A percentile compares a stretch with the other conserved stretches of the same genome.
phyloP scores from a whole-genome alignment of 169 alveolate genomes.

The Theileria orientalis region DNA sequence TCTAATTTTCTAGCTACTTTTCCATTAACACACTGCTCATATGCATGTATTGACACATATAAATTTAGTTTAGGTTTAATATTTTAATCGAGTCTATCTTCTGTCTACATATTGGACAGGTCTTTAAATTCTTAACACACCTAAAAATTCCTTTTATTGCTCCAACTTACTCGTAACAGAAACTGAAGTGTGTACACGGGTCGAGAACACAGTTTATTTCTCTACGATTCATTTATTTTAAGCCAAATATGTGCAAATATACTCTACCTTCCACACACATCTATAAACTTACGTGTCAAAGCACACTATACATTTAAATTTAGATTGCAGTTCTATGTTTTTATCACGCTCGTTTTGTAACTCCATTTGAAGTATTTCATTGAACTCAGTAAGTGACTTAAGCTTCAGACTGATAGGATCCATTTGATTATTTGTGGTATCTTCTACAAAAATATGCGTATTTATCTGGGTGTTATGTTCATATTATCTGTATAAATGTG shows the following conservation, averaged over 20 bases:
- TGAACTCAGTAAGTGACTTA: constrained; percentile 27
- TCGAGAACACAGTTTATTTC: constrained; percentile 49
- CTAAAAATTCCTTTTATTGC: not conserved
- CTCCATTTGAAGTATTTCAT: constrained; percentile 34
- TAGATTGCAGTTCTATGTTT: constrained; percentile 35
- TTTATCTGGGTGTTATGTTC: not conserved
- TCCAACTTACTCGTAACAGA: constrained; percentile 48
- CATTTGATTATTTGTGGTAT: too few relatives aligned
- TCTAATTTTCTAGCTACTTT: too few relatives aligned
- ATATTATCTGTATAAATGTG: not conserved
- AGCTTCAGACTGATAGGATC: constrained; percentile 24
- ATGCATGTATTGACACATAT: too few relatives aligned
- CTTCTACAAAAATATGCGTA: not conserved
- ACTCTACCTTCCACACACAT: too few relatives aligned
- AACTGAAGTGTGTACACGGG: constrained; percentile 63
- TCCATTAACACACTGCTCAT: too few relatives aligned
- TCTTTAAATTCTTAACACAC: constrained; percentile 38
- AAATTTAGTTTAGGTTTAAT: constrained; percentile 35
- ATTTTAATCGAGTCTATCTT: constrained; percentile 14
- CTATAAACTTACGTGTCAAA: constrained; percentile 48
- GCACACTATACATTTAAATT: constrained; percentile 47
- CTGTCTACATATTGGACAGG: constrained; percentile 57
- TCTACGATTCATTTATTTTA: not conserved
- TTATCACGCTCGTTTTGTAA: constrained; percentile 39
- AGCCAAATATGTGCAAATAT: too few relatives aligned